Evolutionary conservation across 192 early-diverging fungal genomes (phyloP).

Genomic region (Chytriomyces sp.): DNA sequence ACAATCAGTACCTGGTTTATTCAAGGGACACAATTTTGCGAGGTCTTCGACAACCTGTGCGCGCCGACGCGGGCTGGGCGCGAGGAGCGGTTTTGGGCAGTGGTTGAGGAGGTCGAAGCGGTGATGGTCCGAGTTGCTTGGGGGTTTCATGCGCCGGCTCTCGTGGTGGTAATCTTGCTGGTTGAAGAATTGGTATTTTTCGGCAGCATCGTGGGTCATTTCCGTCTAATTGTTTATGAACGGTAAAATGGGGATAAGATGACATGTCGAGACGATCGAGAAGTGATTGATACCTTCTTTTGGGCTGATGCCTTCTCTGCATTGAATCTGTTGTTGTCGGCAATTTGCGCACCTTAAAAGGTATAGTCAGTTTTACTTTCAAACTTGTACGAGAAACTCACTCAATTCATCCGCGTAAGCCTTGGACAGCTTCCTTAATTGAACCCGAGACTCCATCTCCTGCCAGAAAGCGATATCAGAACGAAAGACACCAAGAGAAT

Average conservation of each 20-base stretch:
- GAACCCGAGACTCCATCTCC: not conserved
- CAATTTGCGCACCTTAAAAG: conserved; percentile 24
- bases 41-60: not conserved
- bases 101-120: conserved; percentile 17
- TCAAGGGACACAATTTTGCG: conserved; percentile 4
- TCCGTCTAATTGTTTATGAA: not conserved
- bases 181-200: conserved; percentile 9
- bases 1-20: not conserved
- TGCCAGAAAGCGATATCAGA: not conserved
- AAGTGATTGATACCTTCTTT: not conserved
- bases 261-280: not conserved
- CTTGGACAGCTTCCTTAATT: conserved; percentile 3
- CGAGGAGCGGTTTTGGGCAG: conserved; percentile 3
- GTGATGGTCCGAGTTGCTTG: conserved; percentile 18
- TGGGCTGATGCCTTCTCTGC: not conserved
- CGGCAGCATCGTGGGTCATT: not conserved
- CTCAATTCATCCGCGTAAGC: conserved; percentile 13
- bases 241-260: too few species aligned
- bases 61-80: not conserved
- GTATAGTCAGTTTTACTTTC: too few species aligned
- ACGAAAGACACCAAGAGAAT: not conserved
- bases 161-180: not conserved
- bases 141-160: conserved; percentile 16
- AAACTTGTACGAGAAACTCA: not conserved
- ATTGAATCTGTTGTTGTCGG: conserved; percentile 10